Evolutionary conservation across 2,329 filamentous ascomycete genomes (phyloP).

Genomic region (Eutypa lata): DNA sequence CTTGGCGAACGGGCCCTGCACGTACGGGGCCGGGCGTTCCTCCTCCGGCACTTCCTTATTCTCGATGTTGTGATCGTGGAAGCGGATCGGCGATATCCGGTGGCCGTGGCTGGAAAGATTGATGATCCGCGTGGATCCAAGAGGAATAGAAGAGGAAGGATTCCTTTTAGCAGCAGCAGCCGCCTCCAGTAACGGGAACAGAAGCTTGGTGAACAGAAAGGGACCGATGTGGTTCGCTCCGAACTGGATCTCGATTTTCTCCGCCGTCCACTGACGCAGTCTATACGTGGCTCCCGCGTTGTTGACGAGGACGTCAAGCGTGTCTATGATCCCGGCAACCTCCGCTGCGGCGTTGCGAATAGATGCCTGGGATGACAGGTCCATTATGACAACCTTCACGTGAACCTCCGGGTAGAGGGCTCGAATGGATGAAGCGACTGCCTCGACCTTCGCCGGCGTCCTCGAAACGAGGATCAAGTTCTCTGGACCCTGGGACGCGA

Average conservation of each 20-base stretch:
- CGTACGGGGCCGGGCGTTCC: constrained; percentile 25
- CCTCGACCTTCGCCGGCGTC: constrained; percentile 38
- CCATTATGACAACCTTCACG: constrained; percentile 32
- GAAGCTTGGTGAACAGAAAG: constrained; percentile 36
- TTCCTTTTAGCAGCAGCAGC: too few relatives aligned
- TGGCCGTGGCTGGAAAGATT: constrained; percentile 41
- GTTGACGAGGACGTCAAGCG: constrained; percentile 41
- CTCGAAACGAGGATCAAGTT: constrained; percentile 44
- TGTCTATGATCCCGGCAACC: constrained; percentile 27
- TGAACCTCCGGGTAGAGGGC: constrained; percentile 31
- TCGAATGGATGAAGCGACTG: constrained; percentile 35
- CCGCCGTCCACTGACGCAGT: constrained; percentile 38
- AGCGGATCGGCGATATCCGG: constrained; percentile 38
- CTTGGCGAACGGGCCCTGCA: constrained; percentile 28
- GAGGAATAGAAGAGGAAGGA: too few relatives aligned
- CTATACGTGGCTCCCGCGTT: constrained; percentile 37
- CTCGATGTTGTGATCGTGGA: constrained; percentile 42
- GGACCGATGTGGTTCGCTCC: constrained; percentile 37
- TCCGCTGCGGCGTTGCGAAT: constrained; percentile 35
- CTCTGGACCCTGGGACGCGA: constrained; percentile 41
- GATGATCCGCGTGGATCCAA: constrained; percentile 33
- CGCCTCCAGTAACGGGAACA: constrained; percentile 31
- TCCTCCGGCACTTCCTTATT: constrained; percentile 33
- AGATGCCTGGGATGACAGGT: constrained; percentile 34
- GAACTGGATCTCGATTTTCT: constrained; percentile 41